Evolutionary conservation across 306 rosid genomes (phyloP).

Genomic region (Citrullus amarus): DNA sequence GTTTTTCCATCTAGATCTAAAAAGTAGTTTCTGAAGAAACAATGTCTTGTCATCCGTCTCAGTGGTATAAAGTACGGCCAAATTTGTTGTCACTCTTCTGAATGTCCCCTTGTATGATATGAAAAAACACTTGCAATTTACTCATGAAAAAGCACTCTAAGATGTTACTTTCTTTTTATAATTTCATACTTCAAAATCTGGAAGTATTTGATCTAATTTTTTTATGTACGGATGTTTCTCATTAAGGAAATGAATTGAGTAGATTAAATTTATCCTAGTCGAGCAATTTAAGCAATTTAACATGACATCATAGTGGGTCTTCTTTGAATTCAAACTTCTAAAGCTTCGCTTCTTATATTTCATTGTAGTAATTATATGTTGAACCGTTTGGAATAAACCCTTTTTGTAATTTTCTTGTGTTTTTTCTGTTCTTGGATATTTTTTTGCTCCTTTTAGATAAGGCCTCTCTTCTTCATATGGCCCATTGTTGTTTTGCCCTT

Average conservation of each 20-base stretch:
- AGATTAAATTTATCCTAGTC: not conserved
- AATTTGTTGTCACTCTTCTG: not conserved
- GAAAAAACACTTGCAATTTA: not conserved
- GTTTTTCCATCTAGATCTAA: not conserved
- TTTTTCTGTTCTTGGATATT: not conserved
- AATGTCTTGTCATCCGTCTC: not conserved
- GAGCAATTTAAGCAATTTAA: not conserved
- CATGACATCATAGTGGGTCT: not conserved
- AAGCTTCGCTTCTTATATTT: not conserved
- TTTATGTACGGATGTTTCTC: not conserved
- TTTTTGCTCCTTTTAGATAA: not conserved
- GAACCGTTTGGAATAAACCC: no score
- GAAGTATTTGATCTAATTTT: not conserved
- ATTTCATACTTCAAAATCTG: not conserved
- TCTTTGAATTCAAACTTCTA: not conserved
- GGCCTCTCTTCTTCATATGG: not conserved
- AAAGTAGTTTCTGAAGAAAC: not conserved
- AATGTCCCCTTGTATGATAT: not conserved
- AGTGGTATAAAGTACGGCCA: not conserved
- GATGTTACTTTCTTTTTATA: not conserved
- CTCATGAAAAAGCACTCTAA: not conserved
- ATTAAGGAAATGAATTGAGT: not conserved
- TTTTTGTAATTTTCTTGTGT: no score
- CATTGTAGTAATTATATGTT: not conserved
- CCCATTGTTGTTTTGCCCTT: not conserved